Evolutionary conservation across 2,329 filamentous ascomycete genomes (phyloP), one percentile per base, ranked within the genome.

Genomic region (Lachnellula subtilissima): DNA sequence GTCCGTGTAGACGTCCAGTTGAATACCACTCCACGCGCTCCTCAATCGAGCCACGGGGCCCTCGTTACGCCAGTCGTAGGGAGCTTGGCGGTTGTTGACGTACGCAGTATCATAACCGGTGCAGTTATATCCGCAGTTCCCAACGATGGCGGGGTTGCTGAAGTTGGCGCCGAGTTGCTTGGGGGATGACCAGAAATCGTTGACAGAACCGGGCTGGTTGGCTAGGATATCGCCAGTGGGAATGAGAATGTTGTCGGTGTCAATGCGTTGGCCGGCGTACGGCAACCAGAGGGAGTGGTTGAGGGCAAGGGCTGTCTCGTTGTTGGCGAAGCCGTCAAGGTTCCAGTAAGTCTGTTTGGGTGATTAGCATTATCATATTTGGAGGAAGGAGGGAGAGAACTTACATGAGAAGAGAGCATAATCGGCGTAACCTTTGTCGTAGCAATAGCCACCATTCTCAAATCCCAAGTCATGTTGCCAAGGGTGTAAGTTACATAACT

Each of bases 111-210:
- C 83, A 71, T 96, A 96, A 28, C 93, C 93, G 0, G 82, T 87
- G 76, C 93, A 97, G 71, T 83, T 84, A 61, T 78, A 80, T 15
- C 91, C 92, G 69, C 93, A 97, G 73, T 93, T 89, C 43, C 83
- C 84, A 8, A 78, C 61, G 2, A 92, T 75, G 50, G 83, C 84
- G 0, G 82, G 76, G 50, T 83, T 78, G 22, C 77, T 73, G 52
- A 90, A 79, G 63, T 89, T 85, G 37, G 84, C 76, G 28, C 91
- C 91, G 49, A 97, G 77, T 64, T 89, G 81, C 77, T 95, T 96
- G 9, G 90, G 87, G 25, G 79, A 72, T 50, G 84, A 89, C 86
- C 91, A 96, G 75, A 92, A 90, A 71, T 91, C 87, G 65, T 91
- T 89, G 61, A 90, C 84, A 0, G 84, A 85, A 40, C 84, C 82